Percentiles rank a stretch among this genome's conserved stretches.
Evolutionary conservation across 352 stramenopile genomes (phyloP).

Genomic region (Phytophthora vignae): DNA sequence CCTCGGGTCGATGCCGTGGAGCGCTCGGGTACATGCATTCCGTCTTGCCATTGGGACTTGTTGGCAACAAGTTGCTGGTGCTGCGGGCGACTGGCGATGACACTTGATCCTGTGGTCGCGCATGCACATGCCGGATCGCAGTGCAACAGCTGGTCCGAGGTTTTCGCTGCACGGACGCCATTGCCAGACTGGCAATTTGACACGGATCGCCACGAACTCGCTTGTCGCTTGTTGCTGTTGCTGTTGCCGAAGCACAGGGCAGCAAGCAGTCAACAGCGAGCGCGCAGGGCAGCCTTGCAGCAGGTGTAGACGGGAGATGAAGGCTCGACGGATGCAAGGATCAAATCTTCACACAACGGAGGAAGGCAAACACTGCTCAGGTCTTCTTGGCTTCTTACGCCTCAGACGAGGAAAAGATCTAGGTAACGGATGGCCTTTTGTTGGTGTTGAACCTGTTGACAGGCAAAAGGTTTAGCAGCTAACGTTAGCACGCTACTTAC

Average conservation of each 20-base stretch:
- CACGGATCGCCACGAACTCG: neutral
- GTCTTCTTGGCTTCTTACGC: neutral
- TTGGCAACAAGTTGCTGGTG: neutral
- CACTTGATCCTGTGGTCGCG: neutral
- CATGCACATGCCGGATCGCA: neutral
- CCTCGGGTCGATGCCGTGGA: neutral
- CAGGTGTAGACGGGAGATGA: too few species aligned
- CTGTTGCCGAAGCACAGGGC: too few species aligned
- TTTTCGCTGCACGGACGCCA: neutral
- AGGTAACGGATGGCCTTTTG: neutral
- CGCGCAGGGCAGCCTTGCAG: too few species aligned
- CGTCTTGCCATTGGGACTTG: neutral
- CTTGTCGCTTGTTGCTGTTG: too few species aligned
- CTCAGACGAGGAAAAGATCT: neutral
- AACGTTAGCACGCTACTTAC: too few species aligned
- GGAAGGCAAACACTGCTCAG: neutral
- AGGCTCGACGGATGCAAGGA: too few species aligned
- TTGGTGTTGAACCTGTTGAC: neutral
- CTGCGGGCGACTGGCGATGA: neutral
- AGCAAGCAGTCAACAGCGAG: too few species aligned
- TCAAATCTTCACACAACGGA: neutral
- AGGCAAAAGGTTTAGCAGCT: too few species aligned
- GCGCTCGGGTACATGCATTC: too few species aligned
- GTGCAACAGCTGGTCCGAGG: neutral
- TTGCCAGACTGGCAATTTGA: neutral